Evolutionary conservation across 2,329 filamentous ascomycete genomes (phyloP).

Genomic region (Clonostachys byssicola): DNA sequence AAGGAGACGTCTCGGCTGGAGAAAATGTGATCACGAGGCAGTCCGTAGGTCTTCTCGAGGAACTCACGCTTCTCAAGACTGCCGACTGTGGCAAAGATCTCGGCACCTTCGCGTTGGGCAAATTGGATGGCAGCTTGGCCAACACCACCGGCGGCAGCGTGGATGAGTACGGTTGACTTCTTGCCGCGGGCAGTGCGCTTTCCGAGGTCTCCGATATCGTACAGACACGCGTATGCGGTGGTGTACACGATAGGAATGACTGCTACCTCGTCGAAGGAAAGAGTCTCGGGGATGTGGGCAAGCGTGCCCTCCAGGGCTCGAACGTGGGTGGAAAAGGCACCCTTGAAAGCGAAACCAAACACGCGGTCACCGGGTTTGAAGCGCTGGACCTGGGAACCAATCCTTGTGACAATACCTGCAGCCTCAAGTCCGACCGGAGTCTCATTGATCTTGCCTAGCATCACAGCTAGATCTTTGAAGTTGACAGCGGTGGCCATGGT

Average conservation of each 20-base stretch:
- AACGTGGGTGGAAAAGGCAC: conserved; percentile 15
- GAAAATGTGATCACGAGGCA: conserved; percentile 22
- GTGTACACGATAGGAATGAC: conserved; percentile 3
- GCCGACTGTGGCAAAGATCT: conserved; percentile 20
- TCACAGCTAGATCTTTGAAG: conserved; percentile 25
- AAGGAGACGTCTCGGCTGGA: conserved; percentile 16
- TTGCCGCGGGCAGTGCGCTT: conserved; percentile 21
- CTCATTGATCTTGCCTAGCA: conserved; percentile 24
- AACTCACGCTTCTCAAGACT: conserved; percentile 16
- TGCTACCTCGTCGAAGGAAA: conserved; percentile 17
- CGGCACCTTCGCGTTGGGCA: conserved; percentile 7
- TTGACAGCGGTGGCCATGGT: conserved; percentile 6
- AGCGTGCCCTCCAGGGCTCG: background rate
- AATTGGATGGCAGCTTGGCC: conserved; percentile 18
- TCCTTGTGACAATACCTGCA: conserved; percentile 10
- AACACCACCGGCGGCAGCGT: conserved; percentile 17
- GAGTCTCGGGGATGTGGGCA: background rate
- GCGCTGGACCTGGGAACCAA: conserved; percentile 9
- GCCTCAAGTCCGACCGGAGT: conserved; percentile 26
- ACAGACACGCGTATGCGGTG: conserved; percentile 3
- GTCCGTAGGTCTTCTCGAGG: conserved; percentile 15
- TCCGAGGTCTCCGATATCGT: conserved; percentile 7
- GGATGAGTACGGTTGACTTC: conserved; percentile 15
- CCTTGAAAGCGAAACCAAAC: conserved; percentile 9
- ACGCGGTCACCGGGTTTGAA: conserved; percentile 12